A percentile compares a stretch with the other conserved stretches of the same genome.
Evolutionary conservation across 495 filamentous ascomycete genomes (phyloP).

Genomic region (Talaromyces stipitatus): DNA sequence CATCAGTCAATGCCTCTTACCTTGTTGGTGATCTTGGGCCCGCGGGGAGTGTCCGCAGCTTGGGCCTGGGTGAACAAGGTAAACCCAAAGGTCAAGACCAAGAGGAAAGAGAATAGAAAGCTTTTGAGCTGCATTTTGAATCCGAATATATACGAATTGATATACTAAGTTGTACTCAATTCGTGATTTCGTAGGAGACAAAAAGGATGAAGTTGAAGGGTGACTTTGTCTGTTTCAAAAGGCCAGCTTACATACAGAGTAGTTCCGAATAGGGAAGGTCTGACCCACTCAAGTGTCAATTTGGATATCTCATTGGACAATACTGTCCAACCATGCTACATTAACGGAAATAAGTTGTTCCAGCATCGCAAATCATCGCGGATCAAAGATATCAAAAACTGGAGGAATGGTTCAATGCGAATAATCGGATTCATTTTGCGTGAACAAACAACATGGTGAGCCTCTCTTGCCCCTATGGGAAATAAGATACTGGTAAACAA

Average conservation of each 20-base stretch:
- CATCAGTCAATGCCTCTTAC: constrained; percentile 25
- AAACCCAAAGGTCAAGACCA: constrained; percentile 60
- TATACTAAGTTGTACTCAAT: background rate
- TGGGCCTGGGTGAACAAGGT: constrained; percentile 64
- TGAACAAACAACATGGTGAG: background rate
- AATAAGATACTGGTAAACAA: background rate
- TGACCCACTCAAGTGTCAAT: background rate
- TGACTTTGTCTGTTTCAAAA: background rate
- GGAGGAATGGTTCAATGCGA: background rate
- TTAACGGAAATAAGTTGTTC: background rate
- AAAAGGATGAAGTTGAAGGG: background rate
- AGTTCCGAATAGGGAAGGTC: background rate
- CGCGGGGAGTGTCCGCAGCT: constrained; percentile 71
- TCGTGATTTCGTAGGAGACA: background rate
- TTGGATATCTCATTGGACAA: background rate
- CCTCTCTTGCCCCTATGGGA: background rate
- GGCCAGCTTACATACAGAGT: constrained; percentile 1
- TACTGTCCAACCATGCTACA: background rate
- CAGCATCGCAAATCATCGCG: background rate
- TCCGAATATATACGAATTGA: constrained; percentile 3
- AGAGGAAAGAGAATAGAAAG: constrained; percentile 55
- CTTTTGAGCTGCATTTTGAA: constrained; percentile 42
- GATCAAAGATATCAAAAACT: background rate
- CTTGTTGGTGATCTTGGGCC: constrained; percentile 95
- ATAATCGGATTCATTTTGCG: background rate